Base-by-base conservation (phyloP, 2,329 filamentous ascomycete genomes). In the Phoma sp. region DNA sequence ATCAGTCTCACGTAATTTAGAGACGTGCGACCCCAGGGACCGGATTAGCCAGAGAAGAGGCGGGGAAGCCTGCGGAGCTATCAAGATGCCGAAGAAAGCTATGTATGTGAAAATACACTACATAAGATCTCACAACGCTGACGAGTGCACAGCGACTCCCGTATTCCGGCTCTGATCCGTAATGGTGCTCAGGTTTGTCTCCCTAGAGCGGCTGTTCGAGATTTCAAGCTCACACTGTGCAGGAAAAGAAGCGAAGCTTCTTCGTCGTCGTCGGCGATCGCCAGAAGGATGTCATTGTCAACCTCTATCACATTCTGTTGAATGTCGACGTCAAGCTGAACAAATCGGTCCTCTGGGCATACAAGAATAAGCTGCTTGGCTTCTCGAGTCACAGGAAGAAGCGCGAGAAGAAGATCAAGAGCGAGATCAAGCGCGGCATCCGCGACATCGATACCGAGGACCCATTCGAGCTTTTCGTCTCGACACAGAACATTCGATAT, bases 401-500 rank as follows among this genome's bases (percentile, higher is more conserved):
- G 87, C 89, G 95, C 67, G 95, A 99, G 77, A 87, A 88, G 70
- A 99, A 97, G 81, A 97, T 99, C 76, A 96, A 96, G 80, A 96
- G 93, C 77, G 95, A 99, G 71, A 91, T 99, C 76, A 97, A 96
- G 80, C 86, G 92, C 67, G 95, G 95, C 39, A 91, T 93, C 63
- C 86, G 96, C 70, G 95, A 99, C 76, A 86, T 90, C 59, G 96
- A 99, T 75, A 85, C 87, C 49, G 91, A 96, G 73, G 95, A 99
- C 73, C 90, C 95, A 0, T 99, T 99, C 80, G 95, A 99, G 78
- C 85, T 98, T 49, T 99, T 98, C 78, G 89, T 98, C 67, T 95
- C 92, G 54, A 87, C 96, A 52, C 90, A 98, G 79, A 92, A 97
- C 76, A 96, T 99, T 74, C 90, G 95, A 76, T 99, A 99, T 84